Evolutionary conservation across 768 basidiomycete species (phyloP).

Genomic region (Terana coerulea): DNA sequence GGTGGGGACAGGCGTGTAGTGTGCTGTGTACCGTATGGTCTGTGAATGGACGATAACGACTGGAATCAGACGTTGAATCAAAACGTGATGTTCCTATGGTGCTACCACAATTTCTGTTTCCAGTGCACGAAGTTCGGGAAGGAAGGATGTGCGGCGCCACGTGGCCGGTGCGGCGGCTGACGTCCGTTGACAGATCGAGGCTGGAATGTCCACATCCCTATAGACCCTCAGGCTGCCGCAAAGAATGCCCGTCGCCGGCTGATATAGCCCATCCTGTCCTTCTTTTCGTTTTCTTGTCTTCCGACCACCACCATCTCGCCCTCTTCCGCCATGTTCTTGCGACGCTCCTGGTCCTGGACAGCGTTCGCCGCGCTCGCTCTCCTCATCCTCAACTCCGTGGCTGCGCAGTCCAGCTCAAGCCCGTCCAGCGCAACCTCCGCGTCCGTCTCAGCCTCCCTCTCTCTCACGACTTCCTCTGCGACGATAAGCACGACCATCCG

Average conservation of each 20-base stretch:
- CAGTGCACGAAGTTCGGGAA: slow-evolving; percentile 1
- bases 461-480: slow-evolving; percentile 50
- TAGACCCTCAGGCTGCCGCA: background rate
- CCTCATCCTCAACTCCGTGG: slow-evolving; percentile 26
- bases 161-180: slow-evolving; percentile 27
- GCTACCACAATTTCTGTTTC: background rate
- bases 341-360: slow-evolving; percentile 13
- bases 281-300: slow-evolving; percentile 20
- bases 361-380: slow-evolving; percentile 21
- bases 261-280: slow-evolving; percentile 29
- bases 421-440: slow-evolving; percentile 5
- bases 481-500: slow-evolving; percentile 45
- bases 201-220: background rate
- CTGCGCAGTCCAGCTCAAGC: slow-evolving; percentile 33
- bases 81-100: slow-evolving; percentile 6
- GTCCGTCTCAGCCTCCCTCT: slow-evolving; percentile 43
- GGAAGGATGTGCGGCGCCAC: background rate
- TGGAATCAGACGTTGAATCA: slow-evolving; percentile 5
- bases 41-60: slow-evolving; percentile 10
- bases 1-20: background rate
- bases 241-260: slow-evolving; percentile 1
- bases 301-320: slow-evolving; percentile 18
- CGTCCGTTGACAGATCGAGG: slow-evolving; percentile 9
- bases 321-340: slow-evolving; percentile 22
- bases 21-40: background rate